Evolutionary conservation across 257 asterid species (phyloP), one percentile per base, ranked within the genome.

Genomic region (Handroanthus guayacan): DNA sequence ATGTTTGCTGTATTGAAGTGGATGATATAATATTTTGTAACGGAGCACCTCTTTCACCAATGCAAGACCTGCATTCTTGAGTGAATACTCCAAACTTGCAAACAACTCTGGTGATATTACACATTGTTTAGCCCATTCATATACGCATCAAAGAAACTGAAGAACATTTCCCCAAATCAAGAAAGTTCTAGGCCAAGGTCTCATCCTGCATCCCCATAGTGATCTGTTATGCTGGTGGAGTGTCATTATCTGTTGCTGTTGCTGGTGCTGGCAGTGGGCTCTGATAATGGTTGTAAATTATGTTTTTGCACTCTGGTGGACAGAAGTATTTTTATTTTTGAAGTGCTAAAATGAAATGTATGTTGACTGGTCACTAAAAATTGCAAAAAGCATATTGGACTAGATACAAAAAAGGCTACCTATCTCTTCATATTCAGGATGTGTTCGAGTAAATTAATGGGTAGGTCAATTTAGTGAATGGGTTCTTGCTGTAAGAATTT

Each of bases 381-480:
- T 67, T 34, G 62, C 50, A 5, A 56, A 56, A 8, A 16, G 34
- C 31, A 16, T 8, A 4, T 11, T 13, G 2, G 4, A 6, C 34
- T 7, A 6, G 62, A 6, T 20, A 12, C 17, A 36, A 1, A 9
- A 3, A 48, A 31, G 73, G 45, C n/a, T 68, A 68, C 10, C 74
- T 50, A 9, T 34, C 17, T 25, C 4, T 31, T 60, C 66, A 9
- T 3, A 4, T 2, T 31, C 44, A 11, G 10, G 66, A 16, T 10
- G 3, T 60, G 66, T 65, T 43, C 11, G 16, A 65, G 43, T 43
- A 44, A 34, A 25, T 25, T 25, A 39, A 44, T 65, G 7, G 71
- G 36, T 65, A 56, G 71, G 34, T 56, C 44, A 38, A 45, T 47
- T 62, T 38, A 34, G 50, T 36, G 67, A 78, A 64, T 37, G 69